Evolutionary conservation across 2,329 filamentous ascomycete species (phyloP).

Genomic region (Trichophaea hybrida): DNA sequence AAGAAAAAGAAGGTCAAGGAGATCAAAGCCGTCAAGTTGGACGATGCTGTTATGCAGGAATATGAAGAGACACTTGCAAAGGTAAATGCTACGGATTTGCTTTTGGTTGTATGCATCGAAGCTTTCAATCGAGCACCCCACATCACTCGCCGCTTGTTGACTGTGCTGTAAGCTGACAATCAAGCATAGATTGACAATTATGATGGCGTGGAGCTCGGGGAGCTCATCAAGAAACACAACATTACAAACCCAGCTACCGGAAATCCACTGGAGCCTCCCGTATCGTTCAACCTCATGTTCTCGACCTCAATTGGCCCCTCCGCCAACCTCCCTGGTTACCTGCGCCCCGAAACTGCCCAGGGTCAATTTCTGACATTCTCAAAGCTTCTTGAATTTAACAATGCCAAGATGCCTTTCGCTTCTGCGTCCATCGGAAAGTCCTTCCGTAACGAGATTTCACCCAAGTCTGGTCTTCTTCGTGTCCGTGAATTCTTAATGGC

Average conservation of each 20-base stretch:
- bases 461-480: slow-evolving; percentile 74
- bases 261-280: slow-evolving; percentile 60
- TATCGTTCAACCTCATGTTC: slow-evolving; percentile 98
- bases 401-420: slow-evolving; percentile 88
- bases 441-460: slow-evolving; percentile 96
- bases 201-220: slow-evolving; percentile 68
- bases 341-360: slow-evolving; percentile 90
- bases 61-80: slow-evolving; percentile 83
- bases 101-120: slow-evolving; percentile 12
- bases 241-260: slow-evolving; percentile 77
- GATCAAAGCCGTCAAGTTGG: slow-evolving; percentile 65
- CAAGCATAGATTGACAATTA: slow-evolving; percentile 69
- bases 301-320: slow-evolving; percentile 87
- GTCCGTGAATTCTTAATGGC: slow-evolving; percentile 98
- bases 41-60: slow-evolving; percentile 72
- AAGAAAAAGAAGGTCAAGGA: slow-evolving; percentile 83
- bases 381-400: slow-evolving; percentile 93
- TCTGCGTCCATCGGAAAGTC: slow-evolving; percentile 96
- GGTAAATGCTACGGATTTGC: slow-evolving; percentile 24
- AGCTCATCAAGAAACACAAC: slow-evolving; percentile 79
- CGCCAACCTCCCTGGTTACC: slow-evolving; percentile 69
- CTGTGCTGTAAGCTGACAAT: not conserved
- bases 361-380: slow-evolving; percentile 96
- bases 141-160: not conserved
- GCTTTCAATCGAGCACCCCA: slow-evolving; percentile 5